phyloP scores from a whole-genome alignment of 169 alveolate genomes.

The Plasmodium gonderi region DNA sequence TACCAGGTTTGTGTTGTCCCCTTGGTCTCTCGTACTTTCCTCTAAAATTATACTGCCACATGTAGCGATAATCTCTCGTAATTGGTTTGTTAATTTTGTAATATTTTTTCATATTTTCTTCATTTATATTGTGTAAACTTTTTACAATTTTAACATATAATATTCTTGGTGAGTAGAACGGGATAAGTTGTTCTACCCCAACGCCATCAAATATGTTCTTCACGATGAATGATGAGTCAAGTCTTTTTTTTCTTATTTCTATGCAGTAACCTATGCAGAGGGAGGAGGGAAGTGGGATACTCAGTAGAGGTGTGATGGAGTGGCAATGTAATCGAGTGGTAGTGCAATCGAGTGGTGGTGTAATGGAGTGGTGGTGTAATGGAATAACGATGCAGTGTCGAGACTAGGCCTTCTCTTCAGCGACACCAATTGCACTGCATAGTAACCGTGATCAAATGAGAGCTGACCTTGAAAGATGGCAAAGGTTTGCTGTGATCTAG shows the following conservation, averaged over 20 bases:
- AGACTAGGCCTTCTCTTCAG: background rate
- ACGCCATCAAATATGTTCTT: conserved; percentile 87
- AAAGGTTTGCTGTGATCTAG: conserved; percentile 86
- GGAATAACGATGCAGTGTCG: background rate
- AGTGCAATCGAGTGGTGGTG: too few relatives aligned
- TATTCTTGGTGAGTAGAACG: conserved; percentile 83
- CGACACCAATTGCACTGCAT: background rate
- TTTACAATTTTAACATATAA: conserved; percentile 81
- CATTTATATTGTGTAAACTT: conserved; percentile 66
- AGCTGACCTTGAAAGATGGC: conserved; percentile 83
- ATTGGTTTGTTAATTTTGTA: conserved; percentile 80
- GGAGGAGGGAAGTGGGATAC: background rate
- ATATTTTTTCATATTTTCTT: conserved; percentile 23
- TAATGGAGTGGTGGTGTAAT: background rate
- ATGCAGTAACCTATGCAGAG: conserved; percentile 83
- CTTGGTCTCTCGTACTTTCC: conserved; percentile 82
- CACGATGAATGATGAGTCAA: conserved; percentile 84
- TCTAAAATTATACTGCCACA: conserved; percentile 88
- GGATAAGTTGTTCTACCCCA: conserved; percentile 85
- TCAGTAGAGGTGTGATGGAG: background rate
- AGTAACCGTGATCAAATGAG: too few relatives aligned
- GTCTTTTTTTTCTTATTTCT: conserved; percentile 78
- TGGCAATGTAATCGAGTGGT: background rate
- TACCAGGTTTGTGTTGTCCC: conserved; percentile 91
- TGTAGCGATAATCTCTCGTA: conserved; percentile 89